A percentile compares a stretch with the other conserved stretches of the same genome.
These are phyloP conservation scores for Rhododendron molle DNA, from an alignment of 148 eudicot genomes.

Conservation along the genomic window DNA sequence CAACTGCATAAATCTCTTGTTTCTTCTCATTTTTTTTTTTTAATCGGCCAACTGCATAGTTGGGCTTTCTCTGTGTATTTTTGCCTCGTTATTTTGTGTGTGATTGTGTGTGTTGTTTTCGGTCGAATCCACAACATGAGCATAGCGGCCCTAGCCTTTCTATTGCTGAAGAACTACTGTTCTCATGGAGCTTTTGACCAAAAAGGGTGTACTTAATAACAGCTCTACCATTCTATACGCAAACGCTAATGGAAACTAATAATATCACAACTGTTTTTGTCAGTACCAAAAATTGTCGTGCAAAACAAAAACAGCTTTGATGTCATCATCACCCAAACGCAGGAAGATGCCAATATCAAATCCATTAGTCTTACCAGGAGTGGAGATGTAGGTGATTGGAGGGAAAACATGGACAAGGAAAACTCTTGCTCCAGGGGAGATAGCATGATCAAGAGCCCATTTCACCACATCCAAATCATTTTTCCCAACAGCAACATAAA, in stretches of 20 bases:
- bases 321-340: too few species aligned
- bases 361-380: slow-evolving; percentile 37
- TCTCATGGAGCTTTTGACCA: neutral
- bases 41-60: too few species aligned
- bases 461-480: slow-evolving; percentile 47
- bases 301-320: too few species aligned
- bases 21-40: too few species aligned
- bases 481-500: slow-evolving; percentile 61
- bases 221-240: neutral
- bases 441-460: slow-evolving; percentile 58
- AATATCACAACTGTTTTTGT: too few species aligned
- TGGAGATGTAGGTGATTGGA: slow-evolving; percentile 41
- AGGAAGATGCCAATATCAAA: too few species aligned
- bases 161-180: neutral
- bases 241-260: too few species aligned
- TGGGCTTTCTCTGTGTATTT: neutral
- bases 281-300: too few species aligned
- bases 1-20: neutral
- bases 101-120: neutral
- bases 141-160: neutral
- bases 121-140: neutral
- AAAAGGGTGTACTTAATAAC: neutral
- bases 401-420: slow-evolving; percentile 57
- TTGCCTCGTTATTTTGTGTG: neutral
- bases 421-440: slow-evolving; percentile 39